Evolutionary conservation across 2,329 filamentous ascomycete genomes (phyloP).

Genomic region (Dichotomopilus funicola): DNA sequence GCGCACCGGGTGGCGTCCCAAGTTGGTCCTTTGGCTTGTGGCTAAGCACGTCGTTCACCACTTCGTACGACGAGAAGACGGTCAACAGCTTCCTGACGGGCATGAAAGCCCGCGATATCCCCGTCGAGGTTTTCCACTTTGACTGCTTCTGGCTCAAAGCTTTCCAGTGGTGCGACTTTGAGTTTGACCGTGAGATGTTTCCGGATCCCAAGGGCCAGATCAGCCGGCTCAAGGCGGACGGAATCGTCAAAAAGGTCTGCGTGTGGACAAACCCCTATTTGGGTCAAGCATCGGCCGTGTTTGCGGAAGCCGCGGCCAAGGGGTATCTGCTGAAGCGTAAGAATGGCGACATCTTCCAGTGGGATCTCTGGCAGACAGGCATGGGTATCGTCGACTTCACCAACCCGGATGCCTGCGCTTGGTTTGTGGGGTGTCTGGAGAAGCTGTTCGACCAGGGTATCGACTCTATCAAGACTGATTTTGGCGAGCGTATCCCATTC

Average conservation of each 20-base stretch:
- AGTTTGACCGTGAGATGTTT: constrained; percentile 62
- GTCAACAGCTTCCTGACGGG: constrained; percentile 62
- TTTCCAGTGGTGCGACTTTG: constrained; percentile 70
- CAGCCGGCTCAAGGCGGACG: constrained; percentile 54
- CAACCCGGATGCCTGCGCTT: constrained; percentile 59
- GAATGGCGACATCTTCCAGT: constrained; percentile 67
- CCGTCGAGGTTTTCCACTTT: constrained; percentile 67
- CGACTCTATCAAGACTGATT: constrained; percentile 69
- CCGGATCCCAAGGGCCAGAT: constrained; percentile 62
- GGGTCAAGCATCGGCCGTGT: constrained; percentile 61
- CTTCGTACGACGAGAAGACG: constrained; percentile 63
- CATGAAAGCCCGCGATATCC: constrained; percentile 58
- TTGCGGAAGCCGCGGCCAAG: constrained; percentile 56
- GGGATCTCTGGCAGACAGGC: constrained; percentile 71
- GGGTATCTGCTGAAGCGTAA: constrained; percentile 64
- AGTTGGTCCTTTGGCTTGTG: constrained; percentile 71
- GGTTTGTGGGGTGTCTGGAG: constrained; percentile 58
- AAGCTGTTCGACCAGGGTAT: constrained; percentile 62
- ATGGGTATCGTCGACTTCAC: constrained; percentile 72
- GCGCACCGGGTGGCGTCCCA: constrained; percentile 57
- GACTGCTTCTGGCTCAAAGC: constrained; percentile 74
- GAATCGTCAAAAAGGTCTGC: constrained; percentile 57
- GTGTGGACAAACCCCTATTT: constrained; percentile 75
- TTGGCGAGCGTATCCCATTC: constrained; percentile 64
- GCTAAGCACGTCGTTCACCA: constrained; percentile 71